Evolutionary conservation across 768 basidiomycete species (phyloP).

Genomic region (Holtermanniella nyarrowii): DNA sequence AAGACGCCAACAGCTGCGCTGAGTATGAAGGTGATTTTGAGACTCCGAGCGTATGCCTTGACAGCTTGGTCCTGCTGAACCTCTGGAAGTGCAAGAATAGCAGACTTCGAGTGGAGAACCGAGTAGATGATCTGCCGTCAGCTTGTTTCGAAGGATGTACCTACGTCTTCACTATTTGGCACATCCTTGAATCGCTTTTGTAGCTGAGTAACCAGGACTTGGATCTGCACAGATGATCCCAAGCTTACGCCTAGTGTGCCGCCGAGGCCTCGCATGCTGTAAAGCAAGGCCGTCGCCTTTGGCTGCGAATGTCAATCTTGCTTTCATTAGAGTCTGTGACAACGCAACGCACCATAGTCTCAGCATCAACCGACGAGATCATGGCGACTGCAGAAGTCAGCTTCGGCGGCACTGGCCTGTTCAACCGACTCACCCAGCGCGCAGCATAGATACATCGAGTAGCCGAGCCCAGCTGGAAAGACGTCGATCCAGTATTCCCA

Average conservation of each 20-base stretch:
- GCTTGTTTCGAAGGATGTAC: not conserved
- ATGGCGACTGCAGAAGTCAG: constrained; percentile 22
- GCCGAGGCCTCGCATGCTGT: constrained; percentile 36
- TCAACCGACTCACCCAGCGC: not conserved
- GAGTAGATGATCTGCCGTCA: constrained; percentile 17
- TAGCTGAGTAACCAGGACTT: constrained; percentile 18
- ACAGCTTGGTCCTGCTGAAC: constrained; percentile 15
- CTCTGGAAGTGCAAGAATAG: constrained; percentile 22
- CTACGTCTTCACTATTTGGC: constrained; percentile 16
- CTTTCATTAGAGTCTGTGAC: not conserved
- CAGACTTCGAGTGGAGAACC: constrained; percentile 36
- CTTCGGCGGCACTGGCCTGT: not conserved
- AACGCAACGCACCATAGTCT: constrained; percentile 28
- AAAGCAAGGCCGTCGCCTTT: constrained; percentile 37
- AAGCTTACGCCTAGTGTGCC: constrained; percentile 33
- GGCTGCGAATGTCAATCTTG: constrained; percentile 11
- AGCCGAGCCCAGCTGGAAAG: constrained; percentile 15
- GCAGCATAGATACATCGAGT: constrained; percentile 4
- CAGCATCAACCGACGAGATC: constrained; percentile 31
- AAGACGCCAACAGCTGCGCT: not conserved
- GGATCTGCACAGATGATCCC: constrained; percentile 34
- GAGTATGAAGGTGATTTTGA: constrained; percentile 9
- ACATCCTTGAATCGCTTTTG: constrained; percentile 6
- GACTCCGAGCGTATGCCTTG: constrained; percentile 24
- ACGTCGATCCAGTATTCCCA: constrained; percentile 8